phyloP scores from a whole-genome alignment of 2,329 filamentous ascomycete genomes.

The Aureobasidium subglaciale region DNA sequence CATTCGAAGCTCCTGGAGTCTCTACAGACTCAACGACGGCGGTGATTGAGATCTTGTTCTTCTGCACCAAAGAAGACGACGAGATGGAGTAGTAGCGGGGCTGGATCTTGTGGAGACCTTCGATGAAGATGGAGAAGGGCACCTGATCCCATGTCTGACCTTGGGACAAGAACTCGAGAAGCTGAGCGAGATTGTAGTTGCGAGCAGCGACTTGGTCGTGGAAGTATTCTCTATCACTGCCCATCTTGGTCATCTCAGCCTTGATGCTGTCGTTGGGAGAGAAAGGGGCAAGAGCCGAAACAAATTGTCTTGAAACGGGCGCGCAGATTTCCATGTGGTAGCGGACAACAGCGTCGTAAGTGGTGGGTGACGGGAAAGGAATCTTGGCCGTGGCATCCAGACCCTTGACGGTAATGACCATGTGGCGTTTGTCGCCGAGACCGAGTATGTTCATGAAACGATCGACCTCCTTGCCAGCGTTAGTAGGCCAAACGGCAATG shows the following conservation, averaged over 20 bases:
- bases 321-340: constrained; percentile 97
- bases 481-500: constrained; percentile 94
- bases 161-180: constrained; percentile 65
- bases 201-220: constrained; percentile 73
- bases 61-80: constrained; percentile 88
- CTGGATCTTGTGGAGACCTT: constrained; percentile 89
- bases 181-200: constrained; percentile 83
- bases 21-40: constrained; percentile 82
- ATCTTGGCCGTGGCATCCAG: constrained; percentile 95
- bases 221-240: constrained; percentile 93
- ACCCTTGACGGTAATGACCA: constrained; percentile 80
- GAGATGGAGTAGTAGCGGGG: constrained; percentile 99
- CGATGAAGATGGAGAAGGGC: constrained; percentile 90
- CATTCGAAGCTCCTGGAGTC: constrained; percentile 65
- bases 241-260: constrained; percentile 80
- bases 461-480: constrained; percentile 86
- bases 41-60: constrained; percentile 90
- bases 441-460: constrained; percentile 75
- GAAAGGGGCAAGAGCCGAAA: constrained; percentile 80
- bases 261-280: constrained; percentile 79
- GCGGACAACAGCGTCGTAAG: constrained; percentile 84
- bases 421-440: constrained; percentile 67
- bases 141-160: constrained; percentile 73
- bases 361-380: constrained; percentile 93
- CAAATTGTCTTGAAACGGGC: constrained; percentile 91